Evolutionary conservation across 2,329 filamentous ascomycete species (phyloP), one percentile per base, ranked within the genome.

Genomic region (Botrytis cinerea): DNA sequence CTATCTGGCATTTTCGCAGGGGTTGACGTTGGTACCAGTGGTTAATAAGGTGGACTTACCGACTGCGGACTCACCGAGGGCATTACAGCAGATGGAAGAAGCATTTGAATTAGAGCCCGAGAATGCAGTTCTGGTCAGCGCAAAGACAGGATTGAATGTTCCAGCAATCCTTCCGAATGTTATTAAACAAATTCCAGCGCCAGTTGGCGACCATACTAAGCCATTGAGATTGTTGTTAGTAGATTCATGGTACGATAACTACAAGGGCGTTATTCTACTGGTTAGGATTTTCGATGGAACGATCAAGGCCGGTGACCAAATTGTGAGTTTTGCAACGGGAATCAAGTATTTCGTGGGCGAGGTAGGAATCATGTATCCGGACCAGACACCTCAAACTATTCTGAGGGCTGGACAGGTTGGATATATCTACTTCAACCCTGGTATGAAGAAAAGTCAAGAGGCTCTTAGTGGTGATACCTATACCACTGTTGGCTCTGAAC

Each of bases 181-280:
- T 16, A 90, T 99, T 57, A 92, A 97, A 77, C 87, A 91, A 74
- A 92, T 99, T 6, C 95, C 96, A 32, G 88, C 90, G 59, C 96
- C 96, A 0, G 83, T 88, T 0, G 96, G 96, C 7, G 90, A 96
- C 78, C 84, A 87, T 71, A 86, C 83, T 25, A 92, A 91, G 78
- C 93, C 94, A 1, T 83, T 98, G 73, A 91, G 93, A 74, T 88
- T 98, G 83, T 85, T 99, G 66, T 89, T 99, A 22, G 94, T 99
- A 43, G 96, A 99, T 83, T 98, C 95, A 35, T 99, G 96, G 96
- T 99, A 99, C 81, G 95, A 97, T 80, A 95, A 92, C 75, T 99
- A 98, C 83, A 92, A 94, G 77, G 96, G 96, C 20, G 96, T 99
- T 51, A 92, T 98, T 71, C 87, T 98, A 70, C 87, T 99, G 10